Conservation (phyloP, 2,329 filamentous ascomycete genomes). For the Chaetomium sp. region DNA sequence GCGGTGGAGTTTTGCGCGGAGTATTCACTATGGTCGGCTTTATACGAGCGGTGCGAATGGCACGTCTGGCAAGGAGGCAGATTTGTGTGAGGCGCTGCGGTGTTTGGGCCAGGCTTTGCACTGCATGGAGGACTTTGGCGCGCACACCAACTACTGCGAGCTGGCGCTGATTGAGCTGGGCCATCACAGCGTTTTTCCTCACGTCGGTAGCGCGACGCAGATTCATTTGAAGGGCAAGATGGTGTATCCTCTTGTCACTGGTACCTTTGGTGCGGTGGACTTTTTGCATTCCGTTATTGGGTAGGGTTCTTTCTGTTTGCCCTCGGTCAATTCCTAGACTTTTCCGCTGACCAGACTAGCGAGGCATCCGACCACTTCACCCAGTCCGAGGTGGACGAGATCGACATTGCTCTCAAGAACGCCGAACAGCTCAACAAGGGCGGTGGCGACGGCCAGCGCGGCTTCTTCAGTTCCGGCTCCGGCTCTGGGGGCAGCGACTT, state of each 20-base stretch:
- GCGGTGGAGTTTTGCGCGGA: constrained; percentile 64
- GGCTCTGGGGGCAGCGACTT: constrained; percentile 46
- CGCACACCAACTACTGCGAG: constrained; percentile 80
- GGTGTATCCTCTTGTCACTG: constrained; percentile 70
- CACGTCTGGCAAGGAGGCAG: constrained; percentile 61
- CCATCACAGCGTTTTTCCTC: constrained; percentile 62
- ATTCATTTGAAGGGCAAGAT: constrained; percentile 59
- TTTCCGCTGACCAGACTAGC: constrained; percentile 30
- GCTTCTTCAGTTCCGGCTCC: constrained; percentile 32
- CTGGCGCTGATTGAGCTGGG: constrained; percentile 68
- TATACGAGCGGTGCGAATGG: constrained; percentile 61
- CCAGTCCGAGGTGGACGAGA: constrained; percentile 76
- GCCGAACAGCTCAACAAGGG: constrained; percentile 47
- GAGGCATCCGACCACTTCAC: constrained; percentile 80
- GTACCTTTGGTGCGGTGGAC: constrained; percentile 71
- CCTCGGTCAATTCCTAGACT: not conserved
- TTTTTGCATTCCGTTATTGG: constrained; percentile 71
- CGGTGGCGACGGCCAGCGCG: constrained; percentile 21
- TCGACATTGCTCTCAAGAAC: constrained; percentile 66
- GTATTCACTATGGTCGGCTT: constrained; percentile 70
- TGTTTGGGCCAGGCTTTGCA: constrained; percentile 72
- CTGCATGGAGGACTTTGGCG: constrained; percentile 72
- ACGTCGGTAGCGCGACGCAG: constrained; percentile 61
- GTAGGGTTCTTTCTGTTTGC: constrained; percentile 13
- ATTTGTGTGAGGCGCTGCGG: constrained; percentile 73